Conservation (phyloP, 2,329 filamentous ascomycete genomes). For the Coniochaeta sp. region DNA sequence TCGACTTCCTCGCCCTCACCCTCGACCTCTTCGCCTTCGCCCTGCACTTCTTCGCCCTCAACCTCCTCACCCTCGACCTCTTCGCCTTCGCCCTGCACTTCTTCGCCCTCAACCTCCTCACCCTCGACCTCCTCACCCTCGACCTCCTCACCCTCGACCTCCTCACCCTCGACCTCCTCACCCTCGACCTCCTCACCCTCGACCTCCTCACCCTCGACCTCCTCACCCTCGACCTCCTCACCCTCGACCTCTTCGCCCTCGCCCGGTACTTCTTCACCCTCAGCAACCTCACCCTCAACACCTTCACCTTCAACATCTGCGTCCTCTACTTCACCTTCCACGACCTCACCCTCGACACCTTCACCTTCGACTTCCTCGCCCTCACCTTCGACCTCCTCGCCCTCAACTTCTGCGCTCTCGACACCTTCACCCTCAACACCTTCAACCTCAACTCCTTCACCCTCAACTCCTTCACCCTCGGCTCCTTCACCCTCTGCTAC, state of each 20-base stretch:
- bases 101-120: neutral
- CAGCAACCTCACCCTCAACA: neutral
- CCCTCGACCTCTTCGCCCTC: neutral
- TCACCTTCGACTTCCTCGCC: neutral
- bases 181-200: neutral
- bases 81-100: neutral
- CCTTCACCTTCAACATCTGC: neutral
- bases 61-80: neutral
- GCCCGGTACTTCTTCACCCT: neutral
- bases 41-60: neutral
- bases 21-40: neutral
- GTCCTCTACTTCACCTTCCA: neutral
- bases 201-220: neutral
- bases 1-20: neutral
- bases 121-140: neutral
- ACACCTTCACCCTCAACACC: neutral
- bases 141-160: neutral
- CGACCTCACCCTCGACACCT: neutral
- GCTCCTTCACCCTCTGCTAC: neutral
- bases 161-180: neutral
- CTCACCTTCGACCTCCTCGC: neutral
- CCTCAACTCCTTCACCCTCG: neutral
- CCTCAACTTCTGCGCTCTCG: neutral
- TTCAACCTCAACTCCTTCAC: neutral
- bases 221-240: neutral